Evolutionary conservation across 2,329 filamentous ascomycete genomes (phyloP).

Genomic region (Xylariaceae sp.): DNA sequence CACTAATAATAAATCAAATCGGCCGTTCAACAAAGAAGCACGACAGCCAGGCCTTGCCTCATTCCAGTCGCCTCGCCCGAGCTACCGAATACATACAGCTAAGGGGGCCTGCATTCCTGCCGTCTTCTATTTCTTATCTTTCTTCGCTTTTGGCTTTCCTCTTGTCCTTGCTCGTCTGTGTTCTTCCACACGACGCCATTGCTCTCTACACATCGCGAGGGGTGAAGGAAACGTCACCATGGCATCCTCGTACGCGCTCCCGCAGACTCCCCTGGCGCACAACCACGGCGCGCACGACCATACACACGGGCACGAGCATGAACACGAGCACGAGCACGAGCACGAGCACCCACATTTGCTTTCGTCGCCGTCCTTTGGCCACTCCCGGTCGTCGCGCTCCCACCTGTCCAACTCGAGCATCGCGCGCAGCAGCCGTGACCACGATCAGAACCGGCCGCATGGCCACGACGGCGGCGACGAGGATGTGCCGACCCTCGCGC

Average conservation of each 20-base stretch:
- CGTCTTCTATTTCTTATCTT: too few relatives aligned
- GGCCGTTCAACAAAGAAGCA: too few relatives aligned
- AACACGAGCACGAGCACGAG: too few relatives aligned
- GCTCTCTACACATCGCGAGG: not conserved
- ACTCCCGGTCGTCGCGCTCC: conserved; percentile 25
- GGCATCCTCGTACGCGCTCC: conserved; percentile 47
- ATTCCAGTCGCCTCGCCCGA: too few relatives aligned
- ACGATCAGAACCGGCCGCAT: conserved; percentile 23
- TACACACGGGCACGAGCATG: conserved; percentile 28
- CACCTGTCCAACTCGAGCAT: conserved; percentile 17
- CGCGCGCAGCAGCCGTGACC: conserved; percentile 25
- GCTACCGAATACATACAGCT: too few relatives aligned
- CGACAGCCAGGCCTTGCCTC: too few relatives aligned
- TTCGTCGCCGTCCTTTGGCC: conserved; percentile 33
- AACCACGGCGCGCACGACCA: conserved; percentile 29
- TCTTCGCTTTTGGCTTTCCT: too few relatives aligned
- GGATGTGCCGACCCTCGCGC: conserved; percentile 13
- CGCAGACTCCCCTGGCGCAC: conserved; percentile 42
- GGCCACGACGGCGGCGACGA: conserved; percentile 13
- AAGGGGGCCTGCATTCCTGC: too few relatives aligned
- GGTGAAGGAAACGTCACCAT: conserved; percentile 23
- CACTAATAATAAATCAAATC: too few relatives aligned
- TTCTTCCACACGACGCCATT: too few relatives aligned
- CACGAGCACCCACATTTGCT: conserved; percentile 28
- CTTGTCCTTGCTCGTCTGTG: too few relatives aligned